These are phyloP conservation scores for Lepidium africanum DNA, from an alignment of 345 rosid genomes.

Conservation along the genomic window DNA sequence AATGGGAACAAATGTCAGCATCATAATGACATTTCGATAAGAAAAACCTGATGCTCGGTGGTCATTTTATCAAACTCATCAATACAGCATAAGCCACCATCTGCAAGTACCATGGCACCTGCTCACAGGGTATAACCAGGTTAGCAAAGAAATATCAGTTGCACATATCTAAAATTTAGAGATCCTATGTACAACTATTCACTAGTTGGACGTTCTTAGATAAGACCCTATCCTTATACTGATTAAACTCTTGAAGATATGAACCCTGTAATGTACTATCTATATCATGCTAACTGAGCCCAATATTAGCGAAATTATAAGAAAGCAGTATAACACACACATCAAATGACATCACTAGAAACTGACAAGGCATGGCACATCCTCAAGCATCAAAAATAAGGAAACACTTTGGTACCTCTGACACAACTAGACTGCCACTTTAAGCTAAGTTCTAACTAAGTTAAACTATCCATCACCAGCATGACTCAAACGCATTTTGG, in stretches of 20 bases:
- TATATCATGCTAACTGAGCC: background rate
- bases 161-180: background rate
- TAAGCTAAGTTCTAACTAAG: background rate
- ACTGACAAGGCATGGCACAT: background rate
- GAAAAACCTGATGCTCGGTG: constrained; percentile 81
- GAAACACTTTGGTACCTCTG: background rate
- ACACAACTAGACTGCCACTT: background rate
- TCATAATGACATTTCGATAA: constrained; percentile 3
- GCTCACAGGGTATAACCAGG: constrained; percentile 18
- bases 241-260: constrained; percentile 6
- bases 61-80: constrained; percentile 99
- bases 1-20: constrained; percentile 9
- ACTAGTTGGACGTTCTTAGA: background rate
- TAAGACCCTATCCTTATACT: constrained; percentile 3
- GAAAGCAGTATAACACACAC: constrained; percentile 1
- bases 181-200: constrained; percentile 4
- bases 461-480: background rate
- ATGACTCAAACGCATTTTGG: constrained; percentile 12
- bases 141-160: constrained; percentile 3
- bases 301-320: background rate
- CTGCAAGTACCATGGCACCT: constrained; percentile 99
- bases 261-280: constrained; percentile 9
- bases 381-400: background rate
- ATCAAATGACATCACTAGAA: background rate
- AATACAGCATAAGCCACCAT: constrained; percentile 90